Evolutionary conservation across 1,139 yeast species (phyloP).

Genomic region (Kodamaea arcana): DNA sequence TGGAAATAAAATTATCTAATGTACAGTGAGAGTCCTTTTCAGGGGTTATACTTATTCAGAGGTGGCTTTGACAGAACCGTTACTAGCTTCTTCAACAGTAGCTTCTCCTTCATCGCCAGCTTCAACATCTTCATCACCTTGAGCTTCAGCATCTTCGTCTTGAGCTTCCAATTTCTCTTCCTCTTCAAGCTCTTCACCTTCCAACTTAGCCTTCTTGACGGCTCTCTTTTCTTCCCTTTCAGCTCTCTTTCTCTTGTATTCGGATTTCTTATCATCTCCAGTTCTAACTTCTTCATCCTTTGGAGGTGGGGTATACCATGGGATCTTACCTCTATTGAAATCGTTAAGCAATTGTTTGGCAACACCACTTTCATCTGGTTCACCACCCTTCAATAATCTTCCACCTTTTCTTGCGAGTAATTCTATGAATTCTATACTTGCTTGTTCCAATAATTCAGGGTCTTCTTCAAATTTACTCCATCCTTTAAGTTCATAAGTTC

Average conservation of each 20-base stretch:
- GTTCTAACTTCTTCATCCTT: constrained; percentile 53
- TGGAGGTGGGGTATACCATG: constrained; percentile 97
- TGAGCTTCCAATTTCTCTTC: constrained; percentile 8
- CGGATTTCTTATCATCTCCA: constrained; percentile 55
- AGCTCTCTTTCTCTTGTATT: constrained; percentile 48
- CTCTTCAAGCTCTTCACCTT: constrained; percentile 23
- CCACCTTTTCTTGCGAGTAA: constrained; percentile 90
- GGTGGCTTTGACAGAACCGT: background rate
- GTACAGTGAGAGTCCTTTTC: too few relatives aligned
- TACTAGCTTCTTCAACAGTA: background rate
- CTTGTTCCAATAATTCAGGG: constrained; percentile 35
- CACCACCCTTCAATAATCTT: constrained; percentile 92
- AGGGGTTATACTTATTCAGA: background rate
- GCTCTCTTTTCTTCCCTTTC: constrained; percentile 34
- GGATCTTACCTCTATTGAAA: constrained; percentile 94
- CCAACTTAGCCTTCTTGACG: constrained; percentile 17
- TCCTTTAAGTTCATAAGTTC: constrained; percentile 92
- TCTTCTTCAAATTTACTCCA: constrained; percentile 62
- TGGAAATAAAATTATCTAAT: constrained; percentile 1
- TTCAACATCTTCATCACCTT: background rate
- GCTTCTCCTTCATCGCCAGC: background rate
- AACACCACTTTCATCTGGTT: constrained; percentile 92
- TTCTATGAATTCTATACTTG: constrained; percentile 81
- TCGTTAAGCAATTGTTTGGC: constrained; percentile 88
- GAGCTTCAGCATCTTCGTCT: constrained; percentile 4